Percentiles rank a stretch among this genome's conserved stretches.
Evolutionary conservation across 768 basidiomycete genomes (phyloP).

Genomic region (Termitomyces sp.): DNA sequence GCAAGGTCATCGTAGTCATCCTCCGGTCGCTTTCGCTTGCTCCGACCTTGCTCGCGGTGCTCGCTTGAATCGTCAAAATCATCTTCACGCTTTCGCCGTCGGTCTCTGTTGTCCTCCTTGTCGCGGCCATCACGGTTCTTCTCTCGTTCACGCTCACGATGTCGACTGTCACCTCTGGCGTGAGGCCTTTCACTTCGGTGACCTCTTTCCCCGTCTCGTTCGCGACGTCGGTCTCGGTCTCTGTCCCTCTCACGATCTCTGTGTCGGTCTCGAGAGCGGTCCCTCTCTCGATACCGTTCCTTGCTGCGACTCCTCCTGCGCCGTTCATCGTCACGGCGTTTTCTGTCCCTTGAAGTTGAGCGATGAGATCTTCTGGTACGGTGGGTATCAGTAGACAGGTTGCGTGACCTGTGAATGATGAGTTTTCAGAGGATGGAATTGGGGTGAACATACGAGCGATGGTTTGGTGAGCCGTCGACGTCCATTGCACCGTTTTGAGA

Average conservation of each 20-base stretch:
- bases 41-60: slow-evolving; percentile 44
- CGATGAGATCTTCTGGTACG: slow-evolving; percentile 70
- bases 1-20: slow-evolving; percentile 43
- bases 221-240: slow-evolving; percentile 47
- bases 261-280: slow-evolving; percentile 54
- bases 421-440: not conserved
- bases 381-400: slow-evolving; percentile 74
- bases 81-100: slow-evolving; percentile 67
- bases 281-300: slow-evolving; percentile 50
- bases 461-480: slow-evolving; percentile 56
- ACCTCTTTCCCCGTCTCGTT: slow-evolving; percentile 45
- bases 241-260: slow-evolving; percentile 35
- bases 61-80: slow-evolving; percentile 50
- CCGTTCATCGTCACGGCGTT: slow-evolving; percentile 56
- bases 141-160: slow-evolving; percentile 52
- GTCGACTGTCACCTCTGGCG: slow-evolving; percentile 52
- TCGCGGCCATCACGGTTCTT: slow-evolving; percentile 27
- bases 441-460: slow-evolving; percentile 50
- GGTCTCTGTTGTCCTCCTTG: slow-evolving; percentile 48
- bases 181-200: slow-evolving; percentile 47
- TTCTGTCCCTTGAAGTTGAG: slow-evolving; percentile 64
- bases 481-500: slow-evolving; percentile 59
- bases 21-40: slow-evolving; percentile 64
- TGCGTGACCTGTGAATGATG: slow-evolving; percentile 48
- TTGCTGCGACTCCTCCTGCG: slow-evolving; percentile 61